These are phyloP conservation scores for Epichloe brachyelytri DNA, from an alignment of 2,329 filamentous ascomycete genomes.

Conservation along the genomic window DNA sequence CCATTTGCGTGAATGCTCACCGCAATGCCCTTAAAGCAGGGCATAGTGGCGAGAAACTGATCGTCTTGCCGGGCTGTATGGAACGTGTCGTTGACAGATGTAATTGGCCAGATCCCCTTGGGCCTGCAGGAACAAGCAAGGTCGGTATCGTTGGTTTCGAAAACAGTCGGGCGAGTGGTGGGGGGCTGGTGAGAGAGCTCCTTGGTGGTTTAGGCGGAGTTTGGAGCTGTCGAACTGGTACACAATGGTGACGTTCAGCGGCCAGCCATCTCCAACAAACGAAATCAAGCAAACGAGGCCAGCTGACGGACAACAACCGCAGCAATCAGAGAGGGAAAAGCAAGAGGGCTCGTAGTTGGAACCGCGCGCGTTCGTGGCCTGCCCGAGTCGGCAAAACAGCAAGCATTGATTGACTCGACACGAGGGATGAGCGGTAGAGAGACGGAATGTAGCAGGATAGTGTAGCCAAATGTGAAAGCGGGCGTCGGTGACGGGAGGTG, in stretches of 20 bases:
- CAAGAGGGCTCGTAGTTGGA: neutral
- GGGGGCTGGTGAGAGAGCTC: constrained; percentile 2
- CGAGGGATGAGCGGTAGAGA: neutral
- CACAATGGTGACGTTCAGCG: constrained; percentile 9
- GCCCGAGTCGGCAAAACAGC: neutral
- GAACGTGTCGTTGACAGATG: neutral
- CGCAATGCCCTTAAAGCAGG: constrained; percentile 98
- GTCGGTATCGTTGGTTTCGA: neutral
- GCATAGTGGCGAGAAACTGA: constrained; percentile 41
- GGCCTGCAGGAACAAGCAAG: constrained; percentile 1
- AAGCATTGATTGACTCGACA: neutral
- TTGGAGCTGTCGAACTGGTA: constrained; percentile 8
- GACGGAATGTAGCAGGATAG: neutral
- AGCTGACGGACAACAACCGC: neutral
- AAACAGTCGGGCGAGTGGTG: neutral
- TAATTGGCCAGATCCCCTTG: neutral
- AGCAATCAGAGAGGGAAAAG: neutral
- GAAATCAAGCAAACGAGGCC: neutral
- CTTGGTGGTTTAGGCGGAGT: constrained; percentile 3
- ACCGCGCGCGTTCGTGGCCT: neutral
- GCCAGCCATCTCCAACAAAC: constrained; percentile 10
- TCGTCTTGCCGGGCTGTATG: neutral
- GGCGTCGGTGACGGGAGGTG: neutral
- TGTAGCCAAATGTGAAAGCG: neutral
- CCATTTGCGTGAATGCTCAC: constrained; percentile 84